phyloP scores from a whole-genome alignment of 352 stramenopile genomes.

The Phytophthora aleatoria region DNA sequence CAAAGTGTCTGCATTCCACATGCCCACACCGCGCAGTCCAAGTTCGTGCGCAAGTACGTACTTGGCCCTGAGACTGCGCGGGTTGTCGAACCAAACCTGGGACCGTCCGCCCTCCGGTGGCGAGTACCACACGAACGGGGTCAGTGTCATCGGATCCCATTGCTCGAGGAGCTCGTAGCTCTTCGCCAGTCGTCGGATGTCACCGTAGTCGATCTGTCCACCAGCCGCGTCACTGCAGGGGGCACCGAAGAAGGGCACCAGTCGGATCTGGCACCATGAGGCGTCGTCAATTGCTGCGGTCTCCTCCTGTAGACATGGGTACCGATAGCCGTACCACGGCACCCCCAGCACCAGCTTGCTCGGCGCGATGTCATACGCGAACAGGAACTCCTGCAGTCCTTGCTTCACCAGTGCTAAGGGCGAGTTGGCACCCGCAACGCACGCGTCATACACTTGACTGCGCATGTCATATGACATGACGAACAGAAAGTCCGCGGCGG shows the following conservation, averaged over 20 bases:
- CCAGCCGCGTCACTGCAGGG: conserved; percentile 81
- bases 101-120: conserved; percentile 12
- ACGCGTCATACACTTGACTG: conserved; percentile 91
- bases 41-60: conserved; percentile 54
- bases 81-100: conserved; percentile 84
- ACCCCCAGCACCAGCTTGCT: conserved; percentile 90
- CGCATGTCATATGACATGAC: conserved; percentile 95
- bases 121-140: conserved; percentile 51
- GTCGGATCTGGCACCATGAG: conserved; percentile 23
- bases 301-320: conserved; percentile 53
- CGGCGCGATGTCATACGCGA: conserved; percentile 57
- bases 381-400: conserved; percentile 79
- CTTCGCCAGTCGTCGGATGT: conserved; percentile 48
- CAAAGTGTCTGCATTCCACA: conserved; percentile 86
- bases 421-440: conserved; percentile 86
- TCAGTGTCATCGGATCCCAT: conserved; percentile 64
- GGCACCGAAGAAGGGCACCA: conserved; percentile 68
- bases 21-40: conserved; percentile 65
- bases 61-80: conserved; percentile 59
- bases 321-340: conserved; percentile 93
- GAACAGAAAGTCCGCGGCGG: conserved; percentile 84
- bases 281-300: conserved; percentile 20
- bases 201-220: conserved; percentile 62
- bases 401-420: conserved; percentile 72
- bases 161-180: conserved; percentile 30